Evolutionary conservation across 2,329 filamentous ascomycete genomes (phyloP).

Genomic region (Lomentospora prolificans): DNA sequence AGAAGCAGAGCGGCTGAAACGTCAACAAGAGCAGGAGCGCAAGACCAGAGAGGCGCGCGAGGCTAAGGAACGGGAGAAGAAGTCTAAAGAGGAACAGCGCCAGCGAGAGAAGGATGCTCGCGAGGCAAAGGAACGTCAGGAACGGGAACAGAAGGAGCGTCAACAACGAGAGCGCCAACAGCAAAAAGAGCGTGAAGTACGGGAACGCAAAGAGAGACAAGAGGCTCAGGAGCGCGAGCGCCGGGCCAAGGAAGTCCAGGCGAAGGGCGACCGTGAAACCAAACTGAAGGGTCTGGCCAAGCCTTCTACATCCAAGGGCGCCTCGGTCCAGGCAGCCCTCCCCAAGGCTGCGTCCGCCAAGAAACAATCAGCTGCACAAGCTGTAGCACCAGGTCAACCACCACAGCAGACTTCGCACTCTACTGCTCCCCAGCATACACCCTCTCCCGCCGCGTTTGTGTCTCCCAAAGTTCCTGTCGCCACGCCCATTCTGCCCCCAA

Average conservation of each 20-base stretch:
- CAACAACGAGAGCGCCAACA: conserved; percentile 31
- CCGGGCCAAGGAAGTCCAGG: conserved; percentile 73
- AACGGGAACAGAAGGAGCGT: conserved; percentile 50
- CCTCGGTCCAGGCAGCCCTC: background rate
- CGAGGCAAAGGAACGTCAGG: conserved; percentile 62
- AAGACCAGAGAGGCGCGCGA: conserved; percentile 51
- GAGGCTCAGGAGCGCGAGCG: conserved; percentile 54
- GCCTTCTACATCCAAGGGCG: background rate
- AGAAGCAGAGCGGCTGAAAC: conserved; percentile 73
- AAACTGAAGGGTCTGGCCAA: conserved; percentile 52
- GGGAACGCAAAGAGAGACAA: conserved; percentile 39
- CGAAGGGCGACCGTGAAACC: conserved; percentile 35
- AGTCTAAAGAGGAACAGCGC: conserved; percentile 71
- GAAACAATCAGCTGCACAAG: conserved; percentile 14
- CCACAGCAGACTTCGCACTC: conserved; percentile 11
- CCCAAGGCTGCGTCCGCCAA: conserved; percentile 12
- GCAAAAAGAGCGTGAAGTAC: conserved; percentile 51
- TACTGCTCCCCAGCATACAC: conserved; percentile 46
- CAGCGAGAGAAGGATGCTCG: conserved; percentile 69
- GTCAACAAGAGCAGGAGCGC: conserved; percentile 77
- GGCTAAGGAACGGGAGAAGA: conserved; percentile 63
- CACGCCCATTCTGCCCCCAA: conserved; percentile 66
- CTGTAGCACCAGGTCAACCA: conserved; percentile 11
- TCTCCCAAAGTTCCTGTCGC: conserved; percentile 74
- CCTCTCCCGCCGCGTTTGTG: conserved; percentile 46